Conservation (phyloP, 768 basidiomycete genomes). For the Lactarius evosmus region DNA sequence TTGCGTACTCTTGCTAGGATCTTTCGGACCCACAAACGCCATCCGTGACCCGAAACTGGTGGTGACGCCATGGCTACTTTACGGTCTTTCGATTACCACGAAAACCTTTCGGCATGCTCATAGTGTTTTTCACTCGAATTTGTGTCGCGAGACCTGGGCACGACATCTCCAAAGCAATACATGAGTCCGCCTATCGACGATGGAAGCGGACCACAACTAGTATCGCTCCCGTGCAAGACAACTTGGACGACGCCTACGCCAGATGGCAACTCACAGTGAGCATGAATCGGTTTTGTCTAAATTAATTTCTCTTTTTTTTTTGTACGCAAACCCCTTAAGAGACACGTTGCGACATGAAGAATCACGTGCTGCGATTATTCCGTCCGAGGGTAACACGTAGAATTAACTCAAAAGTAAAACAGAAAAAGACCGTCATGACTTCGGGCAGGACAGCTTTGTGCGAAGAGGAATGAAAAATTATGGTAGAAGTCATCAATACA, state of each 20-base stretch:
- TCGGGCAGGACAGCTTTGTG: not conserved
- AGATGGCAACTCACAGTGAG: no score
- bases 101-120: slow-evolving; percentile 22
- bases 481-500: not conserved
- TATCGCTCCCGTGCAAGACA: no score
- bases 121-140: slow-evolving; percentile 25
- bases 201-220: no score
- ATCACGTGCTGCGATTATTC: not conserved
- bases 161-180: not conserved
- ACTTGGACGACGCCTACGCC: no score
- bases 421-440: not conserved
- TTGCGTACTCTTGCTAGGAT: slow-evolving; percentile 22
- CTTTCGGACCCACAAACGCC: not conserved
- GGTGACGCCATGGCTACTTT: slow-evolving; percentile 25
- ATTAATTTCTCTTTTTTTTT: no score
- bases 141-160: slow-evolving; percentile 12
- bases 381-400: not conserved
- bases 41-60: slow-evolving; percentile 12
- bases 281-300: no score
- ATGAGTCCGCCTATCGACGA: not conserved
- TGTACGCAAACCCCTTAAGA: not conserved
- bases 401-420: not conserved
- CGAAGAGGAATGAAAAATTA: not conserved
- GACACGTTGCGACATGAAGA: not conserved
- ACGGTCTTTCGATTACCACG: slow-evolving; percentile 20